phyloP scores from a whole-genome alignment of 78 protist genomes.

The Monosiga brevicollis region DNA sequence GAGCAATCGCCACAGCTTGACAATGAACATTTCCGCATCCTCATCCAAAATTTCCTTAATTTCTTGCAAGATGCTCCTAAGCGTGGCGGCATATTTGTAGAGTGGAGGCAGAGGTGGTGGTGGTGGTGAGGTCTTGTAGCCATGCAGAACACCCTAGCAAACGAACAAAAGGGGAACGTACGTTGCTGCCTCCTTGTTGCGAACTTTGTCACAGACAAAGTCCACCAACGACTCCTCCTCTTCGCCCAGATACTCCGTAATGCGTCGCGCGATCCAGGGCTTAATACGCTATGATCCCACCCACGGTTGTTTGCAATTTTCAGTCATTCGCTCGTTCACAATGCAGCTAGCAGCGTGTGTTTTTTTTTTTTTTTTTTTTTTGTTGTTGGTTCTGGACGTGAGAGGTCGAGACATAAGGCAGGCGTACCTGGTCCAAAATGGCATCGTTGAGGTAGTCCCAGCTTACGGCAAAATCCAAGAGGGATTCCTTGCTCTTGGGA shows the following conservation, averaged over 20 bases:
- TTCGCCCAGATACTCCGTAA: neutral
- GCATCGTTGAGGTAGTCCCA: neutral
- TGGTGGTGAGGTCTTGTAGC: too few relatives aligned
- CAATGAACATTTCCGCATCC: conserved; percentile 23
- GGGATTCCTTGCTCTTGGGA: neutral
- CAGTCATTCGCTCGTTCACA: too few relatives aligned
- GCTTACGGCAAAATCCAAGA: neutral
- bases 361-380: too few relatives aligned
- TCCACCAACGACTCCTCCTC: conserved; percentile 7
- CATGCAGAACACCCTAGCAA: too few relatives aligned
- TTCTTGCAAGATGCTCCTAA: neutral
- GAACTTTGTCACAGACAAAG: conserved; percentile 3
- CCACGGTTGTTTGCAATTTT: neutral
- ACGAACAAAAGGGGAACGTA: too few relatives aligned
- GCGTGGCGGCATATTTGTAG: too few relatives aligned
- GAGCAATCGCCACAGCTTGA: conserved; percentile 35
- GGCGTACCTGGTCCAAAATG: neutral
- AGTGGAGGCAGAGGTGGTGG: too few relatives aligned
- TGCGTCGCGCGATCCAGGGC: neutral
- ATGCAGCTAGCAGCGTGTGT: neutral
- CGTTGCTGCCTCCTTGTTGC: neutral
- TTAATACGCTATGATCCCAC: neutral
- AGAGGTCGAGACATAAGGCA: neutral
- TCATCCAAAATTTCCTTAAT: conserved; percentile 24
- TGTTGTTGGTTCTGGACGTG: neutral